Conservation (phyloP, 208 protist genomes). For the Leishmania turanica region DNA sequence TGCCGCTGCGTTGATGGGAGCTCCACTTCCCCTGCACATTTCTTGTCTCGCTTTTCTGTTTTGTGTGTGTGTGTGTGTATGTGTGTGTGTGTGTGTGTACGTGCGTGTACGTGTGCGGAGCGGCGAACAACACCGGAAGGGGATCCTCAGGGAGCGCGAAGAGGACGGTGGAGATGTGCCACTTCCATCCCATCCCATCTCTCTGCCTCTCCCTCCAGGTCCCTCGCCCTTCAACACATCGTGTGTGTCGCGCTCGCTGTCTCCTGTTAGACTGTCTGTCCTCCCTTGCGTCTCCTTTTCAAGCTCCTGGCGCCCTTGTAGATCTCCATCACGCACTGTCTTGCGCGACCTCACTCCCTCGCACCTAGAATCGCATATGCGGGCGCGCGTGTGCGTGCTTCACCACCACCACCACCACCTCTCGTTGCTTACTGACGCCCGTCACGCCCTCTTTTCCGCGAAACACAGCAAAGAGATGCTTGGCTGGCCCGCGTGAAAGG, state of each 20-base stretch:
- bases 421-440: not conserved
- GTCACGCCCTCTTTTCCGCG: not conserved
- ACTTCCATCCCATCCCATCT: not conserved
- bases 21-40: not conserved
- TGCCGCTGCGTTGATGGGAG: constrained; percentile 6
- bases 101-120: no score
- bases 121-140: not conserved
- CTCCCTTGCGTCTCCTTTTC: not conserved
- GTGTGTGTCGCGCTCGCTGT: not conserved
- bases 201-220: not conserved
- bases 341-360: not conserved
- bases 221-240: not conserved
- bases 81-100: no score
- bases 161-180: not conserved
- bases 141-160: not conserved
- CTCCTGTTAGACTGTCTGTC: not conserved
- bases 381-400: not conserved
- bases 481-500: not conserved
- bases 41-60: not conserved
- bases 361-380: not conserved
- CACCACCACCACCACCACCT: not conserved
- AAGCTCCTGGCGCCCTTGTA: no score
- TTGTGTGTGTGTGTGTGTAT: no score
- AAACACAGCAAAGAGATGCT: not conserved
- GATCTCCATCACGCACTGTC: not conserved